A percentile compares a stretch with the other conserved stretches of the same genome.
Conservation (phyloP, 306 rosid species). For the Fragaria vesca region DNA sequence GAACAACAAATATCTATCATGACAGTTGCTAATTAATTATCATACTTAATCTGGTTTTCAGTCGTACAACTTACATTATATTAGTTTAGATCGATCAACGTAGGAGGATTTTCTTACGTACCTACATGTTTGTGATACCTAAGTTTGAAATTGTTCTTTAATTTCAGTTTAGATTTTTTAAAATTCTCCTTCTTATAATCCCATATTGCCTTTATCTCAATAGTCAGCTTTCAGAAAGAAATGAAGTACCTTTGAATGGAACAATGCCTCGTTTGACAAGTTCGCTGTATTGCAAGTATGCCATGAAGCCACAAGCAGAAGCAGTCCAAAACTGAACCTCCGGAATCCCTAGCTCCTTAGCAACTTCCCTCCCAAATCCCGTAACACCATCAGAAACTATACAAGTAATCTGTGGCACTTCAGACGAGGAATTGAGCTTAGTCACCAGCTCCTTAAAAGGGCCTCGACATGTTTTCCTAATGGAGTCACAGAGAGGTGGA, state of each 20-base stretch:
- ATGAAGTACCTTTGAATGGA: constrained; percentile 29
- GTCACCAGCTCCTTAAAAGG: constrained; percentile 28
- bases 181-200: too few species aligned
- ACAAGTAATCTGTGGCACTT: constrained; percentile 26
- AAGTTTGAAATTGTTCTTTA: too few species aligned
- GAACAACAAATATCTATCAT: too few species aligned
- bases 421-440: constrained; percentile 11
- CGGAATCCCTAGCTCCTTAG: constrained; percentile 21
- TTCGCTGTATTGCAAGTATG: constrained; percentile 12
- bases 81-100: too few species aligned
- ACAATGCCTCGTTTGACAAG: constrained; percentile 25
- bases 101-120: too few species aligned
- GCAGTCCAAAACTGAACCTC: constrained; percentile 35
- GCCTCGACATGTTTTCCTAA: constrained; percentile 16
- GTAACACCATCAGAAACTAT: constrained; percentile 20
- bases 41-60: too few species aligned
- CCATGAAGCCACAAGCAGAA: constrained; percentile 36
- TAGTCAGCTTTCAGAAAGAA: not conserved
- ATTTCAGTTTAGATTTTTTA: too few species aligned
- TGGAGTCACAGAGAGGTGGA: constrained; percentile 9
- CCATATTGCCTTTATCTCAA: too few species aligned
- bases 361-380: constrained; percentile 25
- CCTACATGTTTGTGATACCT: too few species aligned
- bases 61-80: too few species aligned
- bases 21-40: too few species aligned